Conservation (phyloP, 2,329 filamentous ascomycete genomes). For the Colletotrichum sojae region DNA sequence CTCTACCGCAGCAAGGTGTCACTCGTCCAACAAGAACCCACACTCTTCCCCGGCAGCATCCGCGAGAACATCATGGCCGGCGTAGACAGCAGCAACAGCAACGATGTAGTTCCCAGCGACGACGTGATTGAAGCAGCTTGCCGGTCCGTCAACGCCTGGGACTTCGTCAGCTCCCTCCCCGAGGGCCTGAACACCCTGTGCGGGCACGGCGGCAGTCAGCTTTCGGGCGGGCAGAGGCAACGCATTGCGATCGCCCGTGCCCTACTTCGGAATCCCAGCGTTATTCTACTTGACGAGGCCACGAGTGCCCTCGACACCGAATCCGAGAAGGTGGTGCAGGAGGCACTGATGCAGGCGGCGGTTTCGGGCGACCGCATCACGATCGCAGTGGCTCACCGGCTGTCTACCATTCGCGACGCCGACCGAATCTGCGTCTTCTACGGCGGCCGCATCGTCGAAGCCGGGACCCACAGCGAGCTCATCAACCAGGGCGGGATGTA, state of each 20-base stretch:
- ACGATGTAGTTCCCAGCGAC: constrained; percentile 42
- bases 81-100: constrained; percentile 41
- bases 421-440: constrained; percentile 39
- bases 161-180: constrained; percentile 69
- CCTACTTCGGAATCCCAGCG: constrained; percentile 74
- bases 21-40: constrained; percentile 38
- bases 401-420: constrained; percentile 41
- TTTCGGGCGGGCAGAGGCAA: constrained; percentile 81
- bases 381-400: constrained; percentile 41
- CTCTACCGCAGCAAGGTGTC: constrained; percentile 21
- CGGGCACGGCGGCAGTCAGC: constrained; percentile 75
- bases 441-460: constrained; percentile 26
- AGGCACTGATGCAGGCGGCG: constrained; percentile 63
- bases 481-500: constrained; percentile 29
- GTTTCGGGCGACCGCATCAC: constrained; percentile 34
- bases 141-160: constrained; percentile 67
- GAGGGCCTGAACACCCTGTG: constrained; percentile 72
- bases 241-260: constrained; percentile 80
- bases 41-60: constrained; percentile 59
- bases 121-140: constrained; percentile 64
- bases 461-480: constrained; percentile 30
- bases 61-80: constrained; percentile 69
- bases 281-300: constrained; percentile 81
- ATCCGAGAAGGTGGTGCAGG: constrained; percentile 75
- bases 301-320: constrained; percentile 75